Evolutionary conservation across 2,329 filamentous ascomycete species (phyloP).

Genomic region (Cordyceps militaris): DNA sequence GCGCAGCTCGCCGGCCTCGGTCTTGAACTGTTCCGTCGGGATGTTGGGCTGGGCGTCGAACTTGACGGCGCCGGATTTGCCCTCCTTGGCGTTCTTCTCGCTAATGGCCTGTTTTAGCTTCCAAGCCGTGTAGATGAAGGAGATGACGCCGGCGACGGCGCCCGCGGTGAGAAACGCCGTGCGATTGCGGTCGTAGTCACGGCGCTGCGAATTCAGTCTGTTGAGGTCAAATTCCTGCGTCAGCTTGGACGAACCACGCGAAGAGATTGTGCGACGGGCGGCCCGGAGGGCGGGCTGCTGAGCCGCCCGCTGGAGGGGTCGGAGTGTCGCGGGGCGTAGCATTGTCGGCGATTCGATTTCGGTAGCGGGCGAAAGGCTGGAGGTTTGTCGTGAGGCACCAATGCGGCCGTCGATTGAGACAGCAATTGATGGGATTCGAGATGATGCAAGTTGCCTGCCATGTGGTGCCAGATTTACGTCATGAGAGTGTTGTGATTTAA

Average conservation of each 20-base stretch:
- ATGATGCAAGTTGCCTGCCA: neutral
- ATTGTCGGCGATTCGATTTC: conserved; percentile 18
- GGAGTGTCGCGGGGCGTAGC: conserved; percentile 23
- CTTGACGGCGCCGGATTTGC: conserved; percentile 33
- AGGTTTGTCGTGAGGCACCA: neutral
- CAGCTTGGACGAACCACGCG: conserved; percentile 26
- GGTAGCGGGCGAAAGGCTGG: neutral
- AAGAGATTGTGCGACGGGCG: conserved; percentile 24
- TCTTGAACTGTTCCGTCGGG: conserved; percentile 40
- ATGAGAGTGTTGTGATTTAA: too few species aligned
- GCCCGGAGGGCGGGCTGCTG: conserved; percentile 13
- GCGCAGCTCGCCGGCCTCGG: conserved; percentile 42
- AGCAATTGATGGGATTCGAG: neutral
- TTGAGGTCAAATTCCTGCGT: conserved; percentile 44
- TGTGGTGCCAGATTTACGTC: conserved; percentile 9
- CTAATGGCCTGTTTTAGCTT: conserved; percentile 40
- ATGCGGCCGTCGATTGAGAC: conserved; percentile 1
- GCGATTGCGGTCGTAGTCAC: conserved; percentile 44
- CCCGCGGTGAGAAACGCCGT: conserved; percentile 46
- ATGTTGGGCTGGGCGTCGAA: conserved; percentile 28
- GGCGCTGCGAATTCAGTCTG: conserved; percentile 38
- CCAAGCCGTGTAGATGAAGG: conserved; percentile 44
- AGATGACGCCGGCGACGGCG: conserved; percentile 41
- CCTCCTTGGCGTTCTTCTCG: conserved; percentile 26
- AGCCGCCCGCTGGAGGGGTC: conserved; percentile 19